phyloP scores from a whole-genome alignment of 192 early-diverging fungal species.

The Lobosporangium transversale region DNA sequence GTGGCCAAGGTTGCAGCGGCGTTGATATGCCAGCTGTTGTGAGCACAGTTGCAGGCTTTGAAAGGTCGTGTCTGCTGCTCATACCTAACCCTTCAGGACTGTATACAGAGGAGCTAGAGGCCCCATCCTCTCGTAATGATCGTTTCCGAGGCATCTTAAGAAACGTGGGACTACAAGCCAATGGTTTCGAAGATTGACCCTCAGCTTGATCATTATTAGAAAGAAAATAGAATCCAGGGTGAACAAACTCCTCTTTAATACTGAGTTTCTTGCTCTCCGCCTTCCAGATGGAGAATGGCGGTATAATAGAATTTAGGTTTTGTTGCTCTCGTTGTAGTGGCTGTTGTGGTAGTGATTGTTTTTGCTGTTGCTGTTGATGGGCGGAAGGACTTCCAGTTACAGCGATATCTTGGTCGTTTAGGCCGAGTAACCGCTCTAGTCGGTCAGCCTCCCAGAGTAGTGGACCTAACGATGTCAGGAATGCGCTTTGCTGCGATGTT shows the following conservation, averaged over 20 bases:
- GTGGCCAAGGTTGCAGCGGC: constrained; percentile 19
- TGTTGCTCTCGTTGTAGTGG: neutral
- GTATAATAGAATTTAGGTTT: too few species aligned
- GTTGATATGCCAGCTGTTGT: neutral
- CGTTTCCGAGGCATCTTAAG: constrained; percentile 15
- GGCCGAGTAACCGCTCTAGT: too few species aligned
- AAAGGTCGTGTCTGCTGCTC: too few species aligned
- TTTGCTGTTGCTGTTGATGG: neutral
- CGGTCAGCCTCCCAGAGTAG: too few species aligned
- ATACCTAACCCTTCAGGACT: too few species aligned
- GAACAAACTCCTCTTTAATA: constrained; percentile 33
- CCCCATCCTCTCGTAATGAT: constrained; percentile 12
- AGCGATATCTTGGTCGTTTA: too few species aligned
- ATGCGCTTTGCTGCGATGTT: too few species aligned
- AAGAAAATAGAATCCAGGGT: constrained; percentile 40
- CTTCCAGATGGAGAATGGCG: neutral
- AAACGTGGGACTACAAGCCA: neutral
- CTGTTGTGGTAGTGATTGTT: neutral
- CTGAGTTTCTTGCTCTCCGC: constrained; percentile 16
- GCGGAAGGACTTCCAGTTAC: too few species aligned
- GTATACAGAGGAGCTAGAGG: too few species aligned
- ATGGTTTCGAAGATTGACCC: too few species aligned
- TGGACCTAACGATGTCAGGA: too few species aligned
- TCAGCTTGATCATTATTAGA: neutral
- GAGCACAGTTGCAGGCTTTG: too few species aligned